Evolutionary conservation across 2,329 filamentous ascomycete species (phyloP).

Genomic region (Cladorrhinum sp.): DNA sequence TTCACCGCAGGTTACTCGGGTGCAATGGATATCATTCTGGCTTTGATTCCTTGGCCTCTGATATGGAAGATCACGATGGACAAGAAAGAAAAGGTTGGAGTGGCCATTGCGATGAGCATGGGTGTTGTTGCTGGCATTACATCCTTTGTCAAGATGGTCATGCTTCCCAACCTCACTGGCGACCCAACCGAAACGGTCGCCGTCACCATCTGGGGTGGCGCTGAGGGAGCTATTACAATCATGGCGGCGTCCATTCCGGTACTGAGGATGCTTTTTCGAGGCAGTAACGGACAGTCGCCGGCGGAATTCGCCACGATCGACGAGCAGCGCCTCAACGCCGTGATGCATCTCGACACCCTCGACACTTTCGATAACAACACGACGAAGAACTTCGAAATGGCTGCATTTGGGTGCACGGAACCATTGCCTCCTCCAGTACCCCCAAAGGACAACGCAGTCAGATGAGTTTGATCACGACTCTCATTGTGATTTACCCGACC

Average conservation of each 20-base stretch:
- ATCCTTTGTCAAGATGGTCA: constrained; percentile 20
- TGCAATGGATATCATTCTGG: constrained; percentile 32
- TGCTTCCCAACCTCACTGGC: constrained; percentile 14
- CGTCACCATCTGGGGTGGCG: constrained; percentile 24
- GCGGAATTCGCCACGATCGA: background rate
- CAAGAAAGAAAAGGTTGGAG: constrained; percentile 33
- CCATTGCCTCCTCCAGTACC: background rate
- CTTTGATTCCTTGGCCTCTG: constrained; percentile 32
- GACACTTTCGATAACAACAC: background rate
- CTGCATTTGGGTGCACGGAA: background rate
- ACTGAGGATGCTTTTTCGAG: constrained; percentile 22
- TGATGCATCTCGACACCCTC: background rate
- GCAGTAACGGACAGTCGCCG: background rate
- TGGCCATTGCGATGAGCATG: constrained; percentile 35
- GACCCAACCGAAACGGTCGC: constrained; percentile 13
- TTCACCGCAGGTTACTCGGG: constrained; percentile 29
- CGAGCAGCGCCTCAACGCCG: background rate
- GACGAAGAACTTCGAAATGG: background rate
- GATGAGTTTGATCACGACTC: background rate
- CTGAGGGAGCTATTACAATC: constrained; percentile 32
- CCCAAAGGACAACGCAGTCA: background rate
- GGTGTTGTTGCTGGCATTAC: constrained; percentile 29
- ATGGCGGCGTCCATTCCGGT: constrained; percentile 34
- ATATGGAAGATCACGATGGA: constrained; percentile 35
- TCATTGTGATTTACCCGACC: too few species aligned